Conservation (phyloP, 106 monocot species). For the Ottelia alismoides region DNA sequence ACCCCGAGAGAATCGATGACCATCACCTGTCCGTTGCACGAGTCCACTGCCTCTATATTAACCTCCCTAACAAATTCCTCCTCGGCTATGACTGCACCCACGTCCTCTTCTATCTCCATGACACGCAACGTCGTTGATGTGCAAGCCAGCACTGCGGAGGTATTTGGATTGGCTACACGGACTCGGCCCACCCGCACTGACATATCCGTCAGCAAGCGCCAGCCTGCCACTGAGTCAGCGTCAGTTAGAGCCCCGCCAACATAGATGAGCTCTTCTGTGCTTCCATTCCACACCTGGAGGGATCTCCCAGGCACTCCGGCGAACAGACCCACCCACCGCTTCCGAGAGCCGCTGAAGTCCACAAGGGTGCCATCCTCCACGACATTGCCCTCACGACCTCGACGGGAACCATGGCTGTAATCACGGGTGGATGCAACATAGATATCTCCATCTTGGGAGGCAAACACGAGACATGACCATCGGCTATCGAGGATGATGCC, state of each 20-base stretch:
- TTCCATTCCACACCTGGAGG: slow-evolving; percentile 35
- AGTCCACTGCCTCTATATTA: slow-evolving; percentile 23
- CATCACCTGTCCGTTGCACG: slow-evolving; percentile 23
- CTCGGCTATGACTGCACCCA: slow-evolving; percentile 1
- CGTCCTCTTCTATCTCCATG: slow-evolving; percentile 13
- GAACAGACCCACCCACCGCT: slow-evolving; percentile 46
- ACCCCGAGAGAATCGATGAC: slow-evolving; percentile 26
- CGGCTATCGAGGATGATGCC: slow-evolving; percentile 19
- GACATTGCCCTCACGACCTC: slow-evolving; percentile 25
- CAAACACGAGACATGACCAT: slow-evolving; percentile 21
- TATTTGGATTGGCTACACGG: slow-evolving; percentile 6
- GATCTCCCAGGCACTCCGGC: slow-evolving; percentile 51
- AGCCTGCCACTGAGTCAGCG: slow-evolving; percentile 29
- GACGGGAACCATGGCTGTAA: slow-evolving; percentile 7
- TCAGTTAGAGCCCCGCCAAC: slow-evolving; percentile 40
- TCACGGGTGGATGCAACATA: slow-evolving; percentile 17
- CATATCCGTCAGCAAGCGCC: slow-evolving; percentile 37
- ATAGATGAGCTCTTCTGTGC: slow-evolving; percentile 19
- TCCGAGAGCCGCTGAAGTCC: slow-evolving; percentile 25
- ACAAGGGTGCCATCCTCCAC: slow-evolving; percentile 49
- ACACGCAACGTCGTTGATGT: slow-evolving; percentile 20
- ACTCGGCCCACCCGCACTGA: slow-evolving; percentile 20
- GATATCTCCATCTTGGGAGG: slow-evolving; percentile 41
- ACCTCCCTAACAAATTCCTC: slow-evolving; percentile 5
- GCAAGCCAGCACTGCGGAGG: slow-evolving; percentile 12